These are phyloP conservation scores for Xylaria sp. DNA, from an alignment of 2,329 filamentous ascomycete species.

Conservation along the genomic window DNA sequence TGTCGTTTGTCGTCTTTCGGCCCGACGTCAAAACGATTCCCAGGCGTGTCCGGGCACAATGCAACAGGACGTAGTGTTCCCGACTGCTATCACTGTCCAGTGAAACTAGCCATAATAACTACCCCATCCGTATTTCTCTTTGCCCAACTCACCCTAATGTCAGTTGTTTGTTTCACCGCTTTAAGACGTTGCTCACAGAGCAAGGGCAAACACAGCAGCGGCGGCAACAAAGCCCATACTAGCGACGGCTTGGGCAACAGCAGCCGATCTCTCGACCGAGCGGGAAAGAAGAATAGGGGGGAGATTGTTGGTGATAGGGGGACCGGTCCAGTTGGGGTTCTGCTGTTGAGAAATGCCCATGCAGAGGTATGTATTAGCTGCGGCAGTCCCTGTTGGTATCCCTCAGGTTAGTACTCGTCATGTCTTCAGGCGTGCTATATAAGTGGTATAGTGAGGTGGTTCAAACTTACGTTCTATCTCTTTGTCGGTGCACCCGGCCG, in stretches of 20 bases:
- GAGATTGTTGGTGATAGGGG: background rate
- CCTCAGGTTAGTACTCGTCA: background rate
- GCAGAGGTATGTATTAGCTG: background rate
- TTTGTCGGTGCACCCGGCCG: background rate
- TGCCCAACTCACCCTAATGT: too few relatives aligned
- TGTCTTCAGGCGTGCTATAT: background rate
- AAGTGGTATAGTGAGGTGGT: background rate
- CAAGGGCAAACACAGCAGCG: constrained; percentile 40
- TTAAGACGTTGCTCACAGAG: too few relatives aligned
- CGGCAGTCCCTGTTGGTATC: background rate
- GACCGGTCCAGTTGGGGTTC: background rate
- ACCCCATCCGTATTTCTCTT: too few relatives aligned
- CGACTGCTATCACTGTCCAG: too few relatives aligned
- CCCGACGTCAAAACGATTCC: too few relatives aligned
- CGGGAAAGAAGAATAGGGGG: background rate
- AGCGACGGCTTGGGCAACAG: constrained; percentile 35
- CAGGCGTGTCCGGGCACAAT: too few relatives aligned
- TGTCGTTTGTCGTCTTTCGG: too few relatives aligned
- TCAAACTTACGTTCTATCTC: background rate
- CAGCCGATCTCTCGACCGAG: constrained; percentile 20
- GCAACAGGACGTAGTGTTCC: too few relatives aligned
- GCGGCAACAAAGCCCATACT: constrained; percentile 40
- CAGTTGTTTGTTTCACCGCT: background rate
- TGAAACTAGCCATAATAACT: too few relatives aligned
- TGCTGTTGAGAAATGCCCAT: background rate